phyloP scores from a whole-genome alignment of 805 yeast genomes.

The Wickerhamomyces ciferrii region DNA sequence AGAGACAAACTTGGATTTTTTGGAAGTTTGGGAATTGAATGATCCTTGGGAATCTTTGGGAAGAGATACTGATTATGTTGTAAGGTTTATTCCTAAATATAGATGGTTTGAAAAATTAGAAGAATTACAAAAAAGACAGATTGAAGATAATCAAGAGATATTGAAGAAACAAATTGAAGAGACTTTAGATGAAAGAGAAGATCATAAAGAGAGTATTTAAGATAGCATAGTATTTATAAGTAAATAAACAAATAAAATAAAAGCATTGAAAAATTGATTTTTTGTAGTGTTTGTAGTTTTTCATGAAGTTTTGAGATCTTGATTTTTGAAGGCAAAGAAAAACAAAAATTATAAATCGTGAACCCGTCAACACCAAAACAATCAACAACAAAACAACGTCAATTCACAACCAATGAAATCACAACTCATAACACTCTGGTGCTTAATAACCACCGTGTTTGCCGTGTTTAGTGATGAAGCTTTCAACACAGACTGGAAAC shows the following conservation, averaged over 20 bases:
- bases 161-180: background rate
- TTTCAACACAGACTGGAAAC: constrained; percentile 50
- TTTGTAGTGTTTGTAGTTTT: too few species aligned
- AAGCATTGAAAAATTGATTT: too few species aligned
- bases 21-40: constrained; percentile 20
- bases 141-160: background rate
- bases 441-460: background rate
- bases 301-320: too few species aligned
- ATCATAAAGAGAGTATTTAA: background rate
- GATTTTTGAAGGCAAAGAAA: too few species aligned
- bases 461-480: constrained; percentile 46
- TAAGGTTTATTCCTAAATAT: constrained; percentile 19
- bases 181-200: background rate
- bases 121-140: background rate
- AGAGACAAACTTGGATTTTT: constrained; percentile 17
- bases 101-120: constrained; percentile 10
- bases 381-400: too few species aligned
- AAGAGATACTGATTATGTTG: constrained; percentile 15
- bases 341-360: too few species aligned
- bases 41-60: constrained; percentile 21
- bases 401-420: background rate
- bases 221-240: too few species aligned
- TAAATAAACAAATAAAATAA: too few species aligned
- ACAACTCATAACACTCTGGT: background rate
- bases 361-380: too few species aligned